These are phyloP conservation scores for Serendipita vermifera DNA, from an alignment of 768 basidiomycete species.

Conservation along the genomic window DNA sequence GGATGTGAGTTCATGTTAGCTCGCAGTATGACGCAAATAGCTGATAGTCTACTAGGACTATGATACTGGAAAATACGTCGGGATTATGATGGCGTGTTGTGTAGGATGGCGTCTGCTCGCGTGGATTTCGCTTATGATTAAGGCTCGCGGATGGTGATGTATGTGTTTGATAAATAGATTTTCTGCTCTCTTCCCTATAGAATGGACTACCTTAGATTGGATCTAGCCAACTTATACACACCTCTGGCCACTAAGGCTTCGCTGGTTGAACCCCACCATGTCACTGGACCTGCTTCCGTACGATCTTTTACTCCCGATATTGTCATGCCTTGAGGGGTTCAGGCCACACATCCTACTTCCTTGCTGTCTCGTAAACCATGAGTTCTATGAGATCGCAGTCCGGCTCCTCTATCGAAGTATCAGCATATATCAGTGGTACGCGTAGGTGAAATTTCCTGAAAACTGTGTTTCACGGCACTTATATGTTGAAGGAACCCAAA, in stretches of 20 bases:
- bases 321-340: slow-evolving; percentile 11
- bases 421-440: slow-evolving; percentile 52
- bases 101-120: slow-evolving; percentile 1
- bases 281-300: background rate
- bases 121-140: background rate
- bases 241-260: background rate
- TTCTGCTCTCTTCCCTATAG: background rate
- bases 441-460: background rate
- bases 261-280: slow-evolving; percentile 8
- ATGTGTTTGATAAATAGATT: background rate
- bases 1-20: slow-evolving; percentile 5
- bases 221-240: too few relatives aligned
- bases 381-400: slow-evolving; percentile 40
- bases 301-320: background rate
- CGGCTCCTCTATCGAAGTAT: slow-evolving; percentile 44
- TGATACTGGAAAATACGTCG: slow-evolving; percentile 16
- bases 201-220: background rate
- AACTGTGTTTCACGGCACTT: slow-evolving; percentile 32
- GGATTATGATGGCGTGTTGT: background rate
- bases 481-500: slow-evolving; percentile 41
- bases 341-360: slow-evolving; percentile 40
- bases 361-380: slow-evolving; percentile 44
- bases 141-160: slow-evolving; percentile 3
- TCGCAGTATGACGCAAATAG: background rate
- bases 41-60: slow-evolving; percentile 17